Conservation (phyloP, 352 stramenopile species). For the Pseudoperonospora humuli region DNA sequence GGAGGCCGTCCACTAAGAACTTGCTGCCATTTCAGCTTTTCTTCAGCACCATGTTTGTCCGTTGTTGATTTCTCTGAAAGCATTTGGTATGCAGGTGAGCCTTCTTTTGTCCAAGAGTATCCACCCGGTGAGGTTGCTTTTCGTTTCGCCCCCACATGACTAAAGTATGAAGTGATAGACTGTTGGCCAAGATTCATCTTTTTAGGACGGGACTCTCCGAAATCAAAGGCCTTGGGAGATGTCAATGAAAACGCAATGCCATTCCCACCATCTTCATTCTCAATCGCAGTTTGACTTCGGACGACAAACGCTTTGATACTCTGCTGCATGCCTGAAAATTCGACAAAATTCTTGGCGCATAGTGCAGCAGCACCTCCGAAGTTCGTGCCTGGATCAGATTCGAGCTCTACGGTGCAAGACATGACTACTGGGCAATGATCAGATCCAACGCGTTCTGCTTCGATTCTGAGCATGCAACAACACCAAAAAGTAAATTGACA, state of each 20-base stretch:
- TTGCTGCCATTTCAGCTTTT: slow-evolving; percentile 40
- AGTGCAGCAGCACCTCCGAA: slow-evolving; percentile 27
- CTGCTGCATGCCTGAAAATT: slow-evolving; percentile 76
- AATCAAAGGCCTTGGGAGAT: not conserved
- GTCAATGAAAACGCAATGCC: not conserved
- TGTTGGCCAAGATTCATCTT: slow-evolving; percentile 23
- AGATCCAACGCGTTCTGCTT: slow-evolving; percentile 52
- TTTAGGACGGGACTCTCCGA: not conserved
- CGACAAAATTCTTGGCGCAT: slow-evolving; percentile 60
- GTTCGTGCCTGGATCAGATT: slow-evolving; percentile 12
- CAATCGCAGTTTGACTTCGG: slow-evolving; percentile 1
- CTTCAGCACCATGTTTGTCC: slow-evolving; percentile 27
- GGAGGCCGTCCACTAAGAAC: slow-evolving; percentile 56
- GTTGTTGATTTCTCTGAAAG: slow-evolving; percentile 24
- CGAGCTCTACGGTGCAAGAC: slow-evolving; percentile 30
- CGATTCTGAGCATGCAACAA: slow-evolving; percentile 24
- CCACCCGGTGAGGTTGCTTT: slow-evolving; percentile 2
- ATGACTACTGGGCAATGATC: slow-evolving; percentile 77
- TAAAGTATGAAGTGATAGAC: slow-evolving; percentile 54
- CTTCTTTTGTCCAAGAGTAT: not conserved
- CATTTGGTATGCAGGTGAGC: slow-evolving; percentile 6
- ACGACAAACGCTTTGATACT: slow-evolving; percentile 44
- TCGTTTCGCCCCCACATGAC: slow-evolving; percentile 12
- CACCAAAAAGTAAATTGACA: not conserved
- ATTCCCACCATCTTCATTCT: slow-evolving; percentile 1